A percentile compares a stretch with the other conserved stretches of the same genome.
Evolutionary conservation across 805 yeast genomes (phyloP).

Genomic region (Spathaspora arborariae): DNA sequence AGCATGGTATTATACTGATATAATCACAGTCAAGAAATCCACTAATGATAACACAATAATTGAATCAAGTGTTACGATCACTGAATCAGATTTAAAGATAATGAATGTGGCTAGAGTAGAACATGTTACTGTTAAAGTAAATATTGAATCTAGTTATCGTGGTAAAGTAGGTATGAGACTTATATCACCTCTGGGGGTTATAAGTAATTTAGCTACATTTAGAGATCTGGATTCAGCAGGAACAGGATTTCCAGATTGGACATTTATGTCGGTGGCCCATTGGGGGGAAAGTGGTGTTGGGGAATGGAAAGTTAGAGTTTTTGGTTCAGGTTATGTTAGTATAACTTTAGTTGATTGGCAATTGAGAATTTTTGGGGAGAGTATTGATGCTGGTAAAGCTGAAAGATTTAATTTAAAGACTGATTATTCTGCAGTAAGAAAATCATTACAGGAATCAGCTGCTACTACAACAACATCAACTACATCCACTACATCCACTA

Average conservation of each 20-base stretch:
- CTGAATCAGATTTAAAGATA: constrained; percentile 43
- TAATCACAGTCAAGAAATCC: constrained; percentile 26
- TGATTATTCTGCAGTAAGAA: constrained; percentile 42
- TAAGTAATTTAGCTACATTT: constrained; percentile 67
- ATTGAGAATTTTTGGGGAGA: constrained; percentile 78
- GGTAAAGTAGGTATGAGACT: constrained; percentile 68
- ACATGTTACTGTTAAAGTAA: constrained; percentile 80
- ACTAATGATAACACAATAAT: constrained; percentile 14
- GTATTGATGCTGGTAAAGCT: constrained; percentile 60
- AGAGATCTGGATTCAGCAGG: constrained; percentile 55
- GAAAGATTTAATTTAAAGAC: constrained; percentile 48
- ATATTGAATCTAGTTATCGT: constrained; percentile 58
- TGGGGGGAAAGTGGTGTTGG: constrained; percentile 89
- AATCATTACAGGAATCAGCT: constrained; percentile 17
- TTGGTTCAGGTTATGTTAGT: constrained; percentile 28
- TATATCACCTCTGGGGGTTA: constrained; percentile 70
- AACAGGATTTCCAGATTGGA: constrained; percentile 76
- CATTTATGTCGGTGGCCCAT: constrained; percentile 95
- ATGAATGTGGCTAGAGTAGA: constrained; percentile 72
- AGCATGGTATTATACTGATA: constrained; percentile 65
- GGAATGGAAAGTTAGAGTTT: constrained; percentile 72
- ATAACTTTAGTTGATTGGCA: constrained; percentile 63
- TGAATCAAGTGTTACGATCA: constrained; percentile 36
- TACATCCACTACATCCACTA: not conserved
- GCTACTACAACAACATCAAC: constrained; percentile 1